phyloP scores from a whole-genome alignment of 208 protist species.

The Strigomonas culicis region DNA sequence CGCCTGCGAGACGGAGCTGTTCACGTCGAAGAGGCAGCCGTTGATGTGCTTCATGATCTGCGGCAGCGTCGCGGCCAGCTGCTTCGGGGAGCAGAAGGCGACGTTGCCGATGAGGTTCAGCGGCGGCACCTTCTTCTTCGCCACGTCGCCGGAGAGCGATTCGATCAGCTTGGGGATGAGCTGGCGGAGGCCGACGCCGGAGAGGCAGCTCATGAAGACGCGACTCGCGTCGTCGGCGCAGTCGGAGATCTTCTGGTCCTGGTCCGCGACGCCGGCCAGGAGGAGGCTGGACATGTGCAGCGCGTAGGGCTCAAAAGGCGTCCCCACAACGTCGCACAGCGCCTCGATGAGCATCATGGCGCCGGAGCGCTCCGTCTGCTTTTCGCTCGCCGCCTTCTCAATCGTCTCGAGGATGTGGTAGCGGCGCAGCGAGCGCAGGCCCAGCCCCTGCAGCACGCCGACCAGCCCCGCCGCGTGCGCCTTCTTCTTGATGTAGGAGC shows the following conservation, averaged over 20 bases:
- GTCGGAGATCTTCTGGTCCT: conserved; percentile 78
- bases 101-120: conserved; percentile 91
- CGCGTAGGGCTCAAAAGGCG: conserved; percentile 85
- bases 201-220: conserved; percentile 74
- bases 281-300: conserved; percentile 65
- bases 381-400: conserved; percentile 51
- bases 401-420: conserved; percentile 72
- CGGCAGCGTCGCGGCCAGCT: conserved; percentile 85
- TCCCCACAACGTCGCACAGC: conserved; percentile 69
- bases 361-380: conserved; percentile 74
- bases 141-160: conserved; percentile 54
- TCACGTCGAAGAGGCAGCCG: conserved; percentile 86
- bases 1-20: conserved; percentile 74
- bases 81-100: conserved; percentile 89
- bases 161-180: conserved; percentile 79
- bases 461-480: conserved; percentile 87
- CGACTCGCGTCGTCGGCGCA: conserved; percentile 86
- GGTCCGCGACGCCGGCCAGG: conserved; percentile 79
- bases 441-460: conserved; percentile 81
- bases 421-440: conserved; percentile 62
- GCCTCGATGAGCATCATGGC: conserved; percentile 88
- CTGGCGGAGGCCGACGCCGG: conserved; percentile 84
- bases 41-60: conserved; percentile 90
- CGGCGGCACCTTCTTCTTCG: conserved; percentile 79
- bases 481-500: conserved; percentile 92